phyloP scores from a whole-genome alignment of 2,329 filamentous ascomycete species.

The Sporothrix dimorphospora region DNA sequence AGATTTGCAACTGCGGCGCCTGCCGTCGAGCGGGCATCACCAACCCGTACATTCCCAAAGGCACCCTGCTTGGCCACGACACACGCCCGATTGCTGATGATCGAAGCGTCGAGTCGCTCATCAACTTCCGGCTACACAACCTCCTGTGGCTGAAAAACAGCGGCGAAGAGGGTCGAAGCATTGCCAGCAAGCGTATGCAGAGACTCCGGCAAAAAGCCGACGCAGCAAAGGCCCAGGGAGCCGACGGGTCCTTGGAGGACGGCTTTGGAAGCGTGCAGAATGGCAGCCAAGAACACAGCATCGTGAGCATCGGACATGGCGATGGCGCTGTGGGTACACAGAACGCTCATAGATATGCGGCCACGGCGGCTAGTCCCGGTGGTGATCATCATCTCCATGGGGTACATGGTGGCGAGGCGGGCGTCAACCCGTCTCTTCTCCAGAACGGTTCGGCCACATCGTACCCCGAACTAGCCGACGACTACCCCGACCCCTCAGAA shows the following conservation, averaged over 20 bases:
- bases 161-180: conserved; percentile 61
- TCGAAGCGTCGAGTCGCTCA: conserved; percentile 84
- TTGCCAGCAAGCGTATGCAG: conserved; percentile 61
- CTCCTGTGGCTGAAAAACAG: conserved; percentile 73
- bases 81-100: conserved; percentile 89
- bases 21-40: conserved; percentile 72
- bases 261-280: conserved; percentile 8
- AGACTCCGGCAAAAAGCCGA: conserved; percentile 59
- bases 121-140: conserved; percentile 90
- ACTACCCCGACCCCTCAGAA: conserved; percentile 40
- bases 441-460: conserved; percentile 15
- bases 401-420: background rate
- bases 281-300: conserved; percentile 3
- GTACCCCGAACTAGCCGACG: conserved; percentile 21
- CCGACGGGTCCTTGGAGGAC: conserved; percentile 30
- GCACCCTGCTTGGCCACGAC: conserved; percentile 86
- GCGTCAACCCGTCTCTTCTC: conserved; percentile 13
- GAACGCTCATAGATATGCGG: background rate
- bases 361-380: background rate
- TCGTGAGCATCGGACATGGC: background rate
- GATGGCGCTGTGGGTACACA: background rate
- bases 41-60: conserved; percentile 81
- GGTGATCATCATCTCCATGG: background rate
- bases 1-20: conserved; percentile 82
- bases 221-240: conserved; percentile 57